Conservation (phyloP, 2,329 filamentous ascomycete species). For the Bipolaris oryzae region DNA sequence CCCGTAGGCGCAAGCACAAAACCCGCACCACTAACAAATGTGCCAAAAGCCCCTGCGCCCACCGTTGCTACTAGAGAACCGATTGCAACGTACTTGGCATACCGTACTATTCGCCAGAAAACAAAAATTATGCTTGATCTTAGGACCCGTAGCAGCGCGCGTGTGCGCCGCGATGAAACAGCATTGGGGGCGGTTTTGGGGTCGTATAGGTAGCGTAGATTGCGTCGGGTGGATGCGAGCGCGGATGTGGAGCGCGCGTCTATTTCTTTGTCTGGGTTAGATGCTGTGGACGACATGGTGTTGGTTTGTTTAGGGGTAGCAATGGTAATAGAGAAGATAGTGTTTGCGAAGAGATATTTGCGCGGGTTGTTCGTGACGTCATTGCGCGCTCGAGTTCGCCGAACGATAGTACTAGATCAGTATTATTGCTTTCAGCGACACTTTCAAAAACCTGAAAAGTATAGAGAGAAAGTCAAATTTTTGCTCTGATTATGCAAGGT, state of each 20-base stretch:
- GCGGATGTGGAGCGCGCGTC: constrained; percentile 33
- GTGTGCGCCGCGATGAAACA: constrained; percentile 46
- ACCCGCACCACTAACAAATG: constrained; percentile 47
- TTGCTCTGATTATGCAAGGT: too few relatives aligned
- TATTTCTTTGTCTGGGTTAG: constrained; percentile 18
- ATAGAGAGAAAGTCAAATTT: too few relatives aligned
- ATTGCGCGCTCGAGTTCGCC: too few relatives aligned
- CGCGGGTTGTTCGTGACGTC: too few relatives aligned
- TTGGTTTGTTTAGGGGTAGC: background rate
- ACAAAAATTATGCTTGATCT: constrained; percentile 50
- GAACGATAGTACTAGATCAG: too few relatives aligned
- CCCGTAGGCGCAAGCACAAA: constrained; percentile 53
- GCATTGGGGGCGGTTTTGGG: constrained; percentile 36
- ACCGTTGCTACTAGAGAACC: constrained; percentile 49
- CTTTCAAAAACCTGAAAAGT: background rate
- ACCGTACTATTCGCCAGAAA: constrained; percentile 52
- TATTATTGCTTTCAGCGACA: too few relatives aligned
- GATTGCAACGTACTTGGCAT: constrained; percentile 53
- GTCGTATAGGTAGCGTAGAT: constrained; percentile 48
- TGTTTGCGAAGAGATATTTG: too few relatives aligned
- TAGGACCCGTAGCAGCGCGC: constrained; percentile 46
- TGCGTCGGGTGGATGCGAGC: constrained; percentile 37
- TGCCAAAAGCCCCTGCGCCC: constrained; percentile 47
- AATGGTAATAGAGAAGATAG: background rate
- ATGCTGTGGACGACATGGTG: constrained; percentile 7